A percentile compares a stretch with the other conserved stretches of the same genome.
These are phyloP conservation scores for Nigrospora oryzae DNA, from an alignment of 2,329 filamentous ascomycete species.

Conservation along the genomic window DNA sequence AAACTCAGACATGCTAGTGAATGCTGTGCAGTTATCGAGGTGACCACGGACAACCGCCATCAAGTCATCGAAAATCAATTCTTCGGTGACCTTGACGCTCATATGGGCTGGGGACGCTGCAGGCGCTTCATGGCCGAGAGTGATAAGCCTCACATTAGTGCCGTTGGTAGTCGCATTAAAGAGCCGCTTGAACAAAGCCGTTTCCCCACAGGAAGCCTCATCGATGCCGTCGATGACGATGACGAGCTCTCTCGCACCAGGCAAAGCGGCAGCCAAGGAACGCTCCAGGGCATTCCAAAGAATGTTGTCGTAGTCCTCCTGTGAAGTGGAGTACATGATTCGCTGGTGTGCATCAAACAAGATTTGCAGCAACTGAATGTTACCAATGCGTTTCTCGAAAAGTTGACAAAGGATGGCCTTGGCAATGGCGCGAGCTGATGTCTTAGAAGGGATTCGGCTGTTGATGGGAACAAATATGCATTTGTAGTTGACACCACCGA, in stretches of 20 bases:
- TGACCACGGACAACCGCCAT: constrained; percentile 19
- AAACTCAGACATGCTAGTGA: constrained; percentile 16
- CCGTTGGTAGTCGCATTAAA: constrained; percentile 11
- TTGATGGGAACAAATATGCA: constrained; percentile 22
- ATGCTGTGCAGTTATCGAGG: constrained; percentile 15
- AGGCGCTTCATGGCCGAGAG: constrained; percentile 14
- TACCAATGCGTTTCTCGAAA: constrained; percentile 27
- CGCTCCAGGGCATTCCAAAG: constrained; percentile 23
- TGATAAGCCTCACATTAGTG: constrained; percentile 18
- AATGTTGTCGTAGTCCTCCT: constrained; percentile 22
- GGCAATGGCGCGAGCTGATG: constrained; percentile 19
- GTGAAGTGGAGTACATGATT: constrained; percentile 11
- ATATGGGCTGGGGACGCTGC: constrained; percentile 7
- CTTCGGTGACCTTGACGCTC: constrained; percentile 17
- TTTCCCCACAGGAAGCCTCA: constrained; percentile 21
- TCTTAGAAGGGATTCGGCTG: constrained; percentile 19
- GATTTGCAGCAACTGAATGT: constrained; percentile 25
- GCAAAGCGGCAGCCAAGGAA: constrained; percentile 16
- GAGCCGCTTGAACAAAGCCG: constrained; percentile 17
- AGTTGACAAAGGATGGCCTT: constrained; percentile 26
- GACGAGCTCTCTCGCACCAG: constrained; percentile 23
- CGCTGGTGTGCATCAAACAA: constrained; percentile 20
- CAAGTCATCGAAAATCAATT: constrained; percentile 26
- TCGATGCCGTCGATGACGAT: constrained; percentile 28
- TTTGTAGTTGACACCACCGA: constrained; percentile 23